phyloP scores from a whole-genome alignment of 805 yeast species.

The Lipomyces orientalis region DNA sequence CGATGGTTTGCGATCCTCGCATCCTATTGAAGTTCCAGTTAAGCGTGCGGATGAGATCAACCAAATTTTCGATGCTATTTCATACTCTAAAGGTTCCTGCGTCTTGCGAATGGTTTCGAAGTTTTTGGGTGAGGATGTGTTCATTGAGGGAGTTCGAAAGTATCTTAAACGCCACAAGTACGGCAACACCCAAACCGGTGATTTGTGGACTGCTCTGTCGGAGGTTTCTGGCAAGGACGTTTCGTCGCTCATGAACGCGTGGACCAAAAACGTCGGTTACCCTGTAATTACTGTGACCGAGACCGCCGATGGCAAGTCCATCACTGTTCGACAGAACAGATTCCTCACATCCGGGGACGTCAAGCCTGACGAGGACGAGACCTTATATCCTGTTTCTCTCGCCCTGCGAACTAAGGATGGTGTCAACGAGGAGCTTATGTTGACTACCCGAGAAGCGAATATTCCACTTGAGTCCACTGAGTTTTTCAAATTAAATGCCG shows the following conservation, averaged over 20 bases:
- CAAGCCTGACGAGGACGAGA: slow-evolving; percentile 59
- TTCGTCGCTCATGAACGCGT: slow-evolving; percentile 62
- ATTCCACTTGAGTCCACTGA: slow-evolving; percentile 51
- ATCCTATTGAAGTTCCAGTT: slow-evolving; percentile 85
- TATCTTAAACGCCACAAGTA: slow-evolving; percentile 68
- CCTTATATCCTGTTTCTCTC: slow-evolving; percentile 61
- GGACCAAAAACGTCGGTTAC: slow-evolving; percentile 78
- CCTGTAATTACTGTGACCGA: slow-evolving; percentile 65
- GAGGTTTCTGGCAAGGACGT: slow-evolving; percentile 69
- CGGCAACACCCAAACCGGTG: slow-evolving; percentile 74
- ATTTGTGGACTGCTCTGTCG: slow-evolving; percentile 71
- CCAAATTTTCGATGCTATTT: slow-evolving; percentile 81
- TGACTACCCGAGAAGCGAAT: slow-evolving; percentile 57
- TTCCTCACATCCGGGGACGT: slow-evolving; percentile 69
- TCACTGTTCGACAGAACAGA: slow-evolving; percentile 61
- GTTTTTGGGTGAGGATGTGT: slow-evolving; percentile 69
- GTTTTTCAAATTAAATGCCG: slow-evolving; percentile 66
- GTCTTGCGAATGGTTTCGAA: slow-evolving; percentile 76
- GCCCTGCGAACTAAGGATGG: slow-evolving; percentile 61
- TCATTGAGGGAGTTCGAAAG: slow-evolving; percentile 72
- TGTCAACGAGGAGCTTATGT: slow-evolving; percentile 62
- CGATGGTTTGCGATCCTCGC: slow-evolving; percentile 74
- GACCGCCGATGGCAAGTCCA: slow-evolving; percentile 43
- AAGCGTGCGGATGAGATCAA: slow-evolving; percentile 76
- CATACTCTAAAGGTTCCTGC: slow-evolving; percentile 82